Evolutionary conservation across 108 stramenopile species (phyloP), one percentile per base, ranked within the genome.

Genomic region (Seminavis robusta): DNA sequence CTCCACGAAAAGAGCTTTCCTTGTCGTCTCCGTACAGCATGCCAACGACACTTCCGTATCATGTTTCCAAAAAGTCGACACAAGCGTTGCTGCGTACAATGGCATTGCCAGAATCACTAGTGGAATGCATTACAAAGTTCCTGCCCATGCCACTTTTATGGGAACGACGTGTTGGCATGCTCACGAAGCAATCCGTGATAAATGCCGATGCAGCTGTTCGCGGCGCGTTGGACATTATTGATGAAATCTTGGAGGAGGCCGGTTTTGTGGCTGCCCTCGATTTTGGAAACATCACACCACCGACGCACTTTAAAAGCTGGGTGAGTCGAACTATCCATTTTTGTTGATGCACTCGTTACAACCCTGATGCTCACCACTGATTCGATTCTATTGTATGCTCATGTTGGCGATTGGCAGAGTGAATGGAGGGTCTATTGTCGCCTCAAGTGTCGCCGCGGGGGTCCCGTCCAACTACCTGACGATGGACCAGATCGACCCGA

Each of bases 201-300:
- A 59, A 83, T 52, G 65, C 81, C 4, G 69, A 83, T 60, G 63
- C 67, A 0, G 68, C 77, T 9, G 63, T 83, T 40, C 52, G 19
- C 30, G 46, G 52, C 25, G 55, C 68, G 24, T 41, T 83, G 29
- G 81, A 83, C 63, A 52, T 83, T 2, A 73, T 83, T 43, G 81
- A 83, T 33, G 81, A 83, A 33, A 49, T 76, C 2, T 43, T 83
- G 4, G 81, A 79, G 53, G 81, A 69, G 38, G 67, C 74, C 25
- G 75, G 78, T 8, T 52, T 79, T 17, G 36, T 76, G 38, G 69
- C 70, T 26, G 81, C 77, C 0, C 73, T 61, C 54, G 75, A 69
- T 57, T 10, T 33, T 28, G 74, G 61, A 39, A 37, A 41, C 7
- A 44, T 83, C 16, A 11, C 58, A 3, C 75, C 81, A 21, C 81